phyloP scores from a whole-genome alignment of 768 basidiomycete genomes.

The Exidia glandulosa region DNA sequence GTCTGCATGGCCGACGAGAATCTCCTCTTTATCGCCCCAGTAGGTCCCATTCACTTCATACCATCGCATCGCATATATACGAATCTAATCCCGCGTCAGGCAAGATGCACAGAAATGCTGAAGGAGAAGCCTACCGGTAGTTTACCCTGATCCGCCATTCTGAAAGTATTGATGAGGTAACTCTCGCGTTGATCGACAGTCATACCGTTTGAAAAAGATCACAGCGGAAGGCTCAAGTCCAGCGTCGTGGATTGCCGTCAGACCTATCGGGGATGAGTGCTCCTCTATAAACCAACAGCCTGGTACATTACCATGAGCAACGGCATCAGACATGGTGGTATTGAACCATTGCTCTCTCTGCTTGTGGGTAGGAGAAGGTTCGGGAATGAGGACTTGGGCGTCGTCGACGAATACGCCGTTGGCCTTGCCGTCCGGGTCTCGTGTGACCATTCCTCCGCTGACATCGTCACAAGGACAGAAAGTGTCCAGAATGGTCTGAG shows the following conservation, averaged over 20 bases:
- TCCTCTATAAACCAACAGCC: neutral
- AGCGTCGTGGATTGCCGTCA: constrained; percentile 87
- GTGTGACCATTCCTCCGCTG: constrained; percentile 66
- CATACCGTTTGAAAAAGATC: constrained; percentile 55
- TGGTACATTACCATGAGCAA: constrained; percentile 43
- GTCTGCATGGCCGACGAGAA: constrained; percentile 45
- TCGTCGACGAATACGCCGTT: constrained; percentile 84
- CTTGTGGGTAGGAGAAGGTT: constrained; percentile 49
- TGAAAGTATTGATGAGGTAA: constrained; percentile 17
- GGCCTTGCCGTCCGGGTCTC: constrained; percentile 50
- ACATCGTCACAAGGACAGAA: constrained; percentile 25
- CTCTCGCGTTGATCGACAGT: neutral
- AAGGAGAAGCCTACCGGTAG: constrained; percentile 46
- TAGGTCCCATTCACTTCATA: constrained; percentile 43
- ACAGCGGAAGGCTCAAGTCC: constrained; percentile 38
- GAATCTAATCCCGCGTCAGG: constrained; percentile 28
- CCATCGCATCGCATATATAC: constrained; percentile 55
- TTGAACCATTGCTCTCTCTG: constrained; percentile 52
- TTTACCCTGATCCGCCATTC: constrained; percentile 54
- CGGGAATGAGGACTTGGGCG: constrained; percentile 66
- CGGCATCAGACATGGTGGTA: constrained; percentile 53
- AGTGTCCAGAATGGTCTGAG: constrained; percentile 47
- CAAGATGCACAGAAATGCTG: neutral
- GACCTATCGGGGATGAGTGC: neutral
- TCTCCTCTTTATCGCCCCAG: constrained; percentile 55